These are phyloP conservation scores for Paraconiothyrium sp. DNA, from an alignment of 2,329 filamentous ascomycete species.

Conservation along the genomic window DNA sequence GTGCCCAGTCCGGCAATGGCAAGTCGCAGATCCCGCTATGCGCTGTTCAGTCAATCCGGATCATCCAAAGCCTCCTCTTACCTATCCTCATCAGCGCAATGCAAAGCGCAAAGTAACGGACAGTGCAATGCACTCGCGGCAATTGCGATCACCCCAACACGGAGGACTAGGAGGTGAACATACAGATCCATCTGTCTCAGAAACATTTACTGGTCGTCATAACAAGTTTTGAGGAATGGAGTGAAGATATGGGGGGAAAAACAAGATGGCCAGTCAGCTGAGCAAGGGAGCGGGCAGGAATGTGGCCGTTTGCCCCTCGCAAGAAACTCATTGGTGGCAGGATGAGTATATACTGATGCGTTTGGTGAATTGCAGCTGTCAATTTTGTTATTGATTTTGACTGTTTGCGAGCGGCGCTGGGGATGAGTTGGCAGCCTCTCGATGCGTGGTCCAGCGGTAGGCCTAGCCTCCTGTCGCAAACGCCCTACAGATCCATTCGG, in stretches of 20 bases:
- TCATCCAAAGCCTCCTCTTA: slow-evolving; percentile 30
- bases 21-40: neutral
- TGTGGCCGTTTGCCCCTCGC: slow-evolving; percentile 25
- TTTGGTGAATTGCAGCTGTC: neutral
- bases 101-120: slow-evolving; percentile 25
- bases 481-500: neutral
- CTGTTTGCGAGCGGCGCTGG: neutral
- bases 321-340: neutral
- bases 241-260: slow-evolving; percentile 41
- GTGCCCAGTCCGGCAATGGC: neutral
- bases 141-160: slow-evolving; percentile 26
- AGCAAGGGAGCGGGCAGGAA: slow-evolving; percentile 41
- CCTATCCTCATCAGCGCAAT: slow-evolving; percentile 8
- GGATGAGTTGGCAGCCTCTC: neutral
- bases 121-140: slow-evolving; percentile 29
- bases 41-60: neutral
- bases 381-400: neutral
- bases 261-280: slow-evolving; percentile 27
- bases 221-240: slow-evolving; percentile 49
- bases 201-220: slow-evolving; percentile 46
- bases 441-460: neutral
- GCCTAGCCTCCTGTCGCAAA: neutral
- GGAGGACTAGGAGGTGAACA: slow-evolving; percentile 36
- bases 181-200: slow-evolving; percentile 40
- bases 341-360: neutral